Conservation (phyloP, 1,284 basidiomycete genomes). For the Peniophora sp. region DNA sequence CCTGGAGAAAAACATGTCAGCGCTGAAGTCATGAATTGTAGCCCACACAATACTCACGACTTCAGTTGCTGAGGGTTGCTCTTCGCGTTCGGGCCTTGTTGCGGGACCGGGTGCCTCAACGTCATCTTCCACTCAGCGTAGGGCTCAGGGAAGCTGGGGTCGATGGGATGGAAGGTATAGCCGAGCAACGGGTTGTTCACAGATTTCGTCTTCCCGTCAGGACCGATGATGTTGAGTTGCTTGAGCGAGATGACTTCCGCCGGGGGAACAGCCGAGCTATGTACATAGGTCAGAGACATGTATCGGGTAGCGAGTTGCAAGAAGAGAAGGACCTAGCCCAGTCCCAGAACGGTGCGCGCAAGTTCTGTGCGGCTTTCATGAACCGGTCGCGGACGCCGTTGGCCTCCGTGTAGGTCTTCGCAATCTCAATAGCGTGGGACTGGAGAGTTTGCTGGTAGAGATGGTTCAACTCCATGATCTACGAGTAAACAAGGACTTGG, state of each 20-base stretch:
- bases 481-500: not conserved
- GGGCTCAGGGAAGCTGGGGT: constrained; percentile 27
- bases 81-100: constrained; percentile 16
- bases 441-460: constrained; percentile 35
- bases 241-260: constrained; percentile 30
- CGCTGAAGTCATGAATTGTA: not conserved
- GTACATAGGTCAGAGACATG: too few species aligned
- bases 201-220: constrained; percentile 23
- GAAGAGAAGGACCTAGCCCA: constrained; percentile 26
- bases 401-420: constrained; percentile 29
- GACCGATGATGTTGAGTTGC: constrained; percentile 29
- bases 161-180: constrained; percentile 37
- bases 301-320: too few species aligned
- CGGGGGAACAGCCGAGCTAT: constrained; percentile 30
- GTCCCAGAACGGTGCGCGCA: constrained; percentile 45
- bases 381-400: constrained; percentile 17
- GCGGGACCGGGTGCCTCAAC: constrained; percentile 29
- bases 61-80: constrained; percentile 24
- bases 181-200: constrained; percentile 35
- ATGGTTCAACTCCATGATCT: not conserved
- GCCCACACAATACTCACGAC: constrained; percentile 15
- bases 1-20: not conserved
- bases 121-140: constrained; percentile 32
- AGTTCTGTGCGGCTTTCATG: constrained; percentile 27
- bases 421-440: constrained; percentile 28